Percentiles rank a stretch among this genome's conserved stretches.
Evolutionary conservation across 768 basidiomycete genomes (phyloP).

Genomic region (Pleurotus platypus): DNA sequence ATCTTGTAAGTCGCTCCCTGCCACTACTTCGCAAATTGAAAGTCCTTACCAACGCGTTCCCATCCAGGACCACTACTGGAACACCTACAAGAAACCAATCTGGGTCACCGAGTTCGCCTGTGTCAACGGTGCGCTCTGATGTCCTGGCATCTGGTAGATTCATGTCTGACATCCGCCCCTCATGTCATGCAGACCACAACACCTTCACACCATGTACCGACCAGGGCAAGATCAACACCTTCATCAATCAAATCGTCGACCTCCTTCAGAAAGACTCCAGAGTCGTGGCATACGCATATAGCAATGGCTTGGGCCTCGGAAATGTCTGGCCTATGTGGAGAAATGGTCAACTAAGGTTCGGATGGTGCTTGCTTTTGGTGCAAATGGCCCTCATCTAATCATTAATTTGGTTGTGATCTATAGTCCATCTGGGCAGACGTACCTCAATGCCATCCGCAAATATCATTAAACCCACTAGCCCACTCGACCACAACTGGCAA

Average conservation of each 20-base stretch:
- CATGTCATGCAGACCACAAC: conserved; percentile 23
- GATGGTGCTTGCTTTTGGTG: background rate
- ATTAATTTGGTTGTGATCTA: background rate
- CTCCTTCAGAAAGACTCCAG: conserved; percentile 32
- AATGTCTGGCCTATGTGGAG: conserved; percentile 42
- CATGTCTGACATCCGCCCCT: no score
- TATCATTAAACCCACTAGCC: conserved; percentile 22
- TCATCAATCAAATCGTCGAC: conserved; percentile 34
- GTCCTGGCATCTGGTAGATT: background rate
- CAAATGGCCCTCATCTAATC: no score
- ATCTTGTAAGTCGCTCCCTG: conserved; percentile 27
- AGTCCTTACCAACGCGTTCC: background rate
- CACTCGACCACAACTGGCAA: background rate
- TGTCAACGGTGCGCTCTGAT: conserved; percentile 32
- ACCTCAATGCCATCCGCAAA: conserved; percentile 35
- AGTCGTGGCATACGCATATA: conserved; percentile 43
- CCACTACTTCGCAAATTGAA: background rate
- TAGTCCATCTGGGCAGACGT: conserved; percentile 38
- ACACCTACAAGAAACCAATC: conserved; percentile 39
- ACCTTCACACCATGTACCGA: conserved; percentile 40
- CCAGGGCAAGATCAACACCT: conserved; percentile 38
- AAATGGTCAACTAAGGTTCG: conserved; percentile 31
- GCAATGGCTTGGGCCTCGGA: conserved; percentile 44
- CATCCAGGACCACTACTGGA: conserved; percentile 36
- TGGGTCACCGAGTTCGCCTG: conserved; percentile 50